Percentiles rank a stretch among this genome's conserved stretches.
Evolutionary conservation across 345 rosid genomes (phyloP).

Genomic region (Eucalyptus regnans): DNA sequence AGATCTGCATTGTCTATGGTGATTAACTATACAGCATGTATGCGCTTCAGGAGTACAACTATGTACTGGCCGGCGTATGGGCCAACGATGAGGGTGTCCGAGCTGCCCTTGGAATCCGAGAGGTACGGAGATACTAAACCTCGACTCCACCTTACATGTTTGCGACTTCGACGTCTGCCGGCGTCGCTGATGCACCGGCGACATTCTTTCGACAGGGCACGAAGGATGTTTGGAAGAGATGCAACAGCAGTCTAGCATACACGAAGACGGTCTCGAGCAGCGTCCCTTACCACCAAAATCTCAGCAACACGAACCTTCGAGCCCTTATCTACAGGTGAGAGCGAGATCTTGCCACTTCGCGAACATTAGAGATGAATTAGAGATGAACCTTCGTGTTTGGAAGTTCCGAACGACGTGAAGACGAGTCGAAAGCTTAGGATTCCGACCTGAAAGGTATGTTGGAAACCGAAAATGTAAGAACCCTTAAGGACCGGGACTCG

Average conservation of each 20-base stretch:
- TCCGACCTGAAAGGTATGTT: neutral
- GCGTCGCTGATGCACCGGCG: neutral
- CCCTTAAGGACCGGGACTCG: neutral
- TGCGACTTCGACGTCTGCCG: accelerated
- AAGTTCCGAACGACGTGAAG: neutral
- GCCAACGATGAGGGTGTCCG: slow-evolving; percentile 9
- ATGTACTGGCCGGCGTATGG: slow-evolving; percentile 18
- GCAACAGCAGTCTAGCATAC: slow-evolving; percentile 12
- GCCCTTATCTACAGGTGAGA: slow-evolving; percentile 20
- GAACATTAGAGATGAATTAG: neutral
- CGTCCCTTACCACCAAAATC: slow-evolving; percentile 5
- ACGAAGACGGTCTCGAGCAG: slow-evolving; percentile 11
- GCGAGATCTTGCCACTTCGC: neutral
- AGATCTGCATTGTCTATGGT: neutral
- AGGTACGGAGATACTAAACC: neutral
- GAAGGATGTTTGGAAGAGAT: slow-evolving; percentile 12
- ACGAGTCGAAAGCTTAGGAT: neutral
- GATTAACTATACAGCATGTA: neutral
- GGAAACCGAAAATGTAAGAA: neutral
- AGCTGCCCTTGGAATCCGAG: slow-evolving; percentile 12
- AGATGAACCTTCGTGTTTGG: neutral
- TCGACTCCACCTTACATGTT: neutral
- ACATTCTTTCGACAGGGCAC: slow-evolving; percentile 1
- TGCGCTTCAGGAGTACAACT: slow-evolving; percentile 11
- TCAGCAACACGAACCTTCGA: slow-evolving; percentile 6